Conservation (phyloP, 2,329 filamentous ascomycete genomes). For the Teratosphaeria zuluensis region DNA sequence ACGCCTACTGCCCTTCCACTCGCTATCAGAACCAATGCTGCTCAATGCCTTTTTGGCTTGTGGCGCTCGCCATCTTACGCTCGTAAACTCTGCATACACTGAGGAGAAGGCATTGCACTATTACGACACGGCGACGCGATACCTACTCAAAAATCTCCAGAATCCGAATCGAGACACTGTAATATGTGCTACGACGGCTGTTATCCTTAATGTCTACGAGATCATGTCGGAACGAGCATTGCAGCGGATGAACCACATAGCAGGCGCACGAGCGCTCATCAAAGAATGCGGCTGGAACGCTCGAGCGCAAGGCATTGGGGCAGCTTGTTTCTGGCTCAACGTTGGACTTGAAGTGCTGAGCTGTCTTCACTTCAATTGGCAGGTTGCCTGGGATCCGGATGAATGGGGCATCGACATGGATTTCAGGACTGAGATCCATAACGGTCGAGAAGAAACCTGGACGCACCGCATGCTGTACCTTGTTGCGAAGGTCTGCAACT, state of each 20-base stretch:
- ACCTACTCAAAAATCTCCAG: conserved; percentile 66
- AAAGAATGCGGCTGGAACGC: conserved; percentile 87
- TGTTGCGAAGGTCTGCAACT: conserved; percentile 77
- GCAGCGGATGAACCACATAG: conserved; percentile 81
- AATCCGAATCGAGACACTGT: conserved; percentile 76
- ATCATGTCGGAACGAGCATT: conserved; percentile 75
- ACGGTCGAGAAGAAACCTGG: conserved; percentile 71
- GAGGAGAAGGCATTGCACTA: conserved; percentile 73
- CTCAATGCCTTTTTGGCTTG: conserved; percentile 83
- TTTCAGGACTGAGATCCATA: conserved; percentile 48
- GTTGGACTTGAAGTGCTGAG: conserved; percentile 83
- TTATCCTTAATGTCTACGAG: conserved; percentile 86
- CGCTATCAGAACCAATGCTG: conserved; percentile 75
- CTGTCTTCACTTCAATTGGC: conserved; percentile 80
- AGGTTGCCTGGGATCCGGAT: conserved; percentile 79
- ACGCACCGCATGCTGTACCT: conserved; percentile 83
- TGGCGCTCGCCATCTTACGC: conserved; percentile 69
- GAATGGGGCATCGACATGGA: conserved; percentile 80
- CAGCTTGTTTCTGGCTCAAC: conserved; percentile 91
- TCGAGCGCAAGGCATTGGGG: conserved; percentile 64
- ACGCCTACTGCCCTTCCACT: conserved; percentile 70
- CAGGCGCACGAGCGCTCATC: conserved; percentile 73
- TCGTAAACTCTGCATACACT: conserved; percentile 59
- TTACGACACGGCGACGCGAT: conserved; percentile 75
- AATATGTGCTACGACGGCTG: conserved; percentile 77